Evolutionary conservation across 148 eudicot genomes (phyloP), one percentile per base, ranked within the genome.

Genomic region (Silene uniflora): DNA sequence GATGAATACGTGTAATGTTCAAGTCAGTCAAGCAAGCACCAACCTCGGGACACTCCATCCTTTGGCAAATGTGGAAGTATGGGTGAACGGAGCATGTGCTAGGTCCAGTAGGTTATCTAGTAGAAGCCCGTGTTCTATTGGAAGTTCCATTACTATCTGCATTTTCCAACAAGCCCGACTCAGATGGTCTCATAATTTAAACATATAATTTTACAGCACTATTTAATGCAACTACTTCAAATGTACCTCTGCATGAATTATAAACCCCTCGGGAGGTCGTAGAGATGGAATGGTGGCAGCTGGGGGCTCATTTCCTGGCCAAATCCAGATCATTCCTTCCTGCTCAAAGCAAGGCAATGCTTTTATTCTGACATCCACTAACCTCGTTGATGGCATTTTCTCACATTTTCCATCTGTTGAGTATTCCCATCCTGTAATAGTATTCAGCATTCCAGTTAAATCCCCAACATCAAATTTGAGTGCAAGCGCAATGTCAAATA

Each of bases 31-130:
- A 39, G 71, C 21, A 72, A 66, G 16, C 54, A 75, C 84, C 62
- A 65, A 94, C 97, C 93, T 94, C 0, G 97, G 98, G 76, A 92
- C 90, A 71, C 88, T 86, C 98, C 98, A 95, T 62, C 98, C 98
- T 69, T 95, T 95, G 52, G 98, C 97, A 75, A 94, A 94, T 39
- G 98, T 93, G 25, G 97, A 91, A 24, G 97, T 91, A 76, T 93
- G 98, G 44, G 95, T 91, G 73, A 94, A 94, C 27, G 97, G 98
- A 74, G 97, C 98, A 76, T 94, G 98, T 52, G 97, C 97, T 72
- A 94, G 97, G 81, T 94, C 97, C 74, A 94, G 81, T 84, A 94
- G 98, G 83, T 94, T 94, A 81, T 94, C 98, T 72, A 94, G 56
- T 69, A 95, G 97, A 58, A 94, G 87, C 32, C 97, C 98, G 73